phyloP scores from a whole-genome alignment of 75 land plant species.

The Adiantum capillusveneris region DNA sequence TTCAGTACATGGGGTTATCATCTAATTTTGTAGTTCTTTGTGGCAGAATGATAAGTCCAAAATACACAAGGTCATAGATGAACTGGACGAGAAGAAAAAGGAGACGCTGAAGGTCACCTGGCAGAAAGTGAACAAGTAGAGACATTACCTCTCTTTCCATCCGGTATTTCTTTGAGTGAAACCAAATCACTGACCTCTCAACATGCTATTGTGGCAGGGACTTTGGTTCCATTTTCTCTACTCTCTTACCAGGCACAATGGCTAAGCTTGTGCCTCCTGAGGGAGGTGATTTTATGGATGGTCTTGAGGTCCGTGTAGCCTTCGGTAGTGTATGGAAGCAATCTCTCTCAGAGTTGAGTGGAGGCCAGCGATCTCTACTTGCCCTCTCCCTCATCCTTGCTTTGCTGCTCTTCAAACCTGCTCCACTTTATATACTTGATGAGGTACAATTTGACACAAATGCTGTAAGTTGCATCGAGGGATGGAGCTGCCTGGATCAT shows the following conservation, averaged over 20 bases:
- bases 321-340: conserved; percentile 99
- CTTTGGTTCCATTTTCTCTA: conserved; percentile 96
- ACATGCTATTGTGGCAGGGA: conserved; percentile 41
- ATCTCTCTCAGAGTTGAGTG: conserved; percentile 96
- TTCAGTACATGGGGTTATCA: too few relatives aligned
- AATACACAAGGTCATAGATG: conserved; percentile 82
- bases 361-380: conserved; percentile 93
- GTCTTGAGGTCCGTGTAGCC: conserved; percentile 94
- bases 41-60: conserved; percentile 86
- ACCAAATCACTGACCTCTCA: not conserved
- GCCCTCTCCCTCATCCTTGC: conserved; percentile 96
- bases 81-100: conserved; percentile 95
- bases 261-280: conserved; percentile 98
- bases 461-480: not conserved
- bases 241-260: conserved; percentile 84
- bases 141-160: not conserved
- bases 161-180: not conserved
- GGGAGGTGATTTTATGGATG: conserved; percentile 82
- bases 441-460: conserved; percentile 54
- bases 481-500: not conserved
- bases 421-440: conserved; percentile 94
- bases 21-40: not conserved
- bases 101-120: conserved; percentile 85
- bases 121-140: conserved; percentile 92
- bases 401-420: conserved; percentile 91